Evolutionary conservation across 169 alveolate genomes (phyloP).

Genomic region (Eimeria necatrix): DNA sequence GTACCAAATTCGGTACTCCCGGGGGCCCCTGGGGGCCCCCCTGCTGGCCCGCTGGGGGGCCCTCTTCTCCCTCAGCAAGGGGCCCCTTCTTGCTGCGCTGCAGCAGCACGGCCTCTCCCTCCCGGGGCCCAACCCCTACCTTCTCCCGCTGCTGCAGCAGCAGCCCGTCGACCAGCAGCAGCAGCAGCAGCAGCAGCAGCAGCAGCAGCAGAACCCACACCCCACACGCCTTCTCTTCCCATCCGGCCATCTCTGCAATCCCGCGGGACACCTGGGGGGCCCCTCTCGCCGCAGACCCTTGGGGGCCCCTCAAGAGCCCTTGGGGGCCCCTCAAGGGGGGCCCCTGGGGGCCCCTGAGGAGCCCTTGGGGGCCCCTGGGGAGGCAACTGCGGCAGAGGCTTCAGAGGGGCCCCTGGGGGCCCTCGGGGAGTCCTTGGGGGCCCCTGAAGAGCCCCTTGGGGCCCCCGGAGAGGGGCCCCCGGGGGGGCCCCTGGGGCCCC

Average conservation of each 20-base stretch:
- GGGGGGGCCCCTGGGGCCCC: too few species aligned
- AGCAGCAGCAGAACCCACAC: background rate
- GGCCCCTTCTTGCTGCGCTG: background rate
- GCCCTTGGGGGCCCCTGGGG: too few species aligned
- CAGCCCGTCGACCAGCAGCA: background rate
- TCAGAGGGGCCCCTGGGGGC: too few species aligned
- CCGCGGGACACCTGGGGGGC: background rate
- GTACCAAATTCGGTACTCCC: background rate
- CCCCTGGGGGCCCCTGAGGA: background rate
- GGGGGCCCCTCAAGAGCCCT: background rate
- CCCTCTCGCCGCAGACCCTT: background rate
- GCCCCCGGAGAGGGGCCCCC: too few species aligned
- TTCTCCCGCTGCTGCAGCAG: background rate
- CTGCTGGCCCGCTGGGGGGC: constrained; percentile 11
- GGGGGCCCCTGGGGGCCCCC: background rate
- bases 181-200: background rate
- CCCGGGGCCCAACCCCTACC: background rate
- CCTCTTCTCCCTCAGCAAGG: background rate
- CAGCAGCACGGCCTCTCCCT: constrained; percentile 14
- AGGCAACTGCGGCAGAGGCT: too few species aligned
- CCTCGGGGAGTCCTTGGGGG: too few species aligned
- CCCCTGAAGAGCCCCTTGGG: too few species aligned
- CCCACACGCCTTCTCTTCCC: background rate
- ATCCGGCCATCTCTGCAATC: background rate
- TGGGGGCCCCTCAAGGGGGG: too few species aligned